Percentiles rank a stretch among this genome's conserved stretches.
Conservation (phyloP, 1,284 basidiomycete species). For the Microbotryomycetes sp. region DNA sequence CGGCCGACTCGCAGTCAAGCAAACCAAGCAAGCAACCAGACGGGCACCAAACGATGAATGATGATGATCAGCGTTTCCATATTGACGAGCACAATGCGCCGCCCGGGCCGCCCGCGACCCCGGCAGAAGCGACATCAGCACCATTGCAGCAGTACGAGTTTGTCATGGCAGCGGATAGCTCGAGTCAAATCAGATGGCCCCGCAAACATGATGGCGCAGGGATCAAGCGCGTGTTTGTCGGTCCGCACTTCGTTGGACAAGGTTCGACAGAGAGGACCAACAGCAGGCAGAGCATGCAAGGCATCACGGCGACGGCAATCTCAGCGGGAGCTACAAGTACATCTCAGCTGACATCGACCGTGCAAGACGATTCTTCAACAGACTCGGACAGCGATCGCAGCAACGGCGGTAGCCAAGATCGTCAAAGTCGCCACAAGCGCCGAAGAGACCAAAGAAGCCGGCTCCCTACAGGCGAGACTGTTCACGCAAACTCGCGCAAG, state of each 20-base stretch:
- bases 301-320: not conserved
- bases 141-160: not conserved
- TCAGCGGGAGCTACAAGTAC: not conserved
- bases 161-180: not conserved
- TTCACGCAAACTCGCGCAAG: not conserved
- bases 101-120: too few species aligned
- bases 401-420: too few species aligned
- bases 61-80: too few species aligned
- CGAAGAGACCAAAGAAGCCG: not conserved
- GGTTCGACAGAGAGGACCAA: not conserved
- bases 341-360: not conserved
- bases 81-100: too few species aligned
- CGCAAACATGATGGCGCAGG: constrained; percentile 7
- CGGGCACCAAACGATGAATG: too few species aligned
- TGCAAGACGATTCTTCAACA: too few species aligned
- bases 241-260: constrained; percentile 10
- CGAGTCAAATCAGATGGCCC: not conserved
- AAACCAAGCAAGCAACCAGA: too few species aligned
- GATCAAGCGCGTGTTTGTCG: constrained; percentile 18
- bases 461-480: not conserved
- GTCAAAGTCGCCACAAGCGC: too few species aligned
- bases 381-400: too few species aligned
- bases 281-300: not conserved
- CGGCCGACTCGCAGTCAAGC: too few species aligned
- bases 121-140: not conserved